These are phyloP conservation scores for Pseudoturritis turrita DNA, from an alignment of 345 rosid genomes.

Conservation along the genomic window DNA sequence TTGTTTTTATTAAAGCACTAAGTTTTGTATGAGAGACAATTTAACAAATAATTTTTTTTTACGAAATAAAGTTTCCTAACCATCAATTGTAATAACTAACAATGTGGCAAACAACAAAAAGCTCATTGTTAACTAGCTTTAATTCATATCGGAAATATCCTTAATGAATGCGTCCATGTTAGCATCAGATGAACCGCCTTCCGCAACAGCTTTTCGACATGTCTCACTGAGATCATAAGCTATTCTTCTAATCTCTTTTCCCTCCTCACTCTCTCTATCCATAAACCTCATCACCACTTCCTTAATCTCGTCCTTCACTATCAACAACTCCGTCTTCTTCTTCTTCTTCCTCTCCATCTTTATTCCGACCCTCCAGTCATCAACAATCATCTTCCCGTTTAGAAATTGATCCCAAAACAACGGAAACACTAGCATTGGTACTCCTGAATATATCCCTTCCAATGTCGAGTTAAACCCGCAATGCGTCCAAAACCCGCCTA, in stretches of 20 bases:
- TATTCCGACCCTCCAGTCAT: conserved; percentile 51
- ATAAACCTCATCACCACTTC: conserved; percentile 14
- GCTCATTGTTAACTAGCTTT: too few relatives aligned
- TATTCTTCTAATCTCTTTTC: conserved; percentile 8
- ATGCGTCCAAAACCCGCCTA: conserved; percentile 69
- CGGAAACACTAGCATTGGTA: conserved; percentile 50
- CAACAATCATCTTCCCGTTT: conserved; percentile 44
- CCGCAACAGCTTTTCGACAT: not conserved
- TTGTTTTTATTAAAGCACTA: too few relatives aligned
- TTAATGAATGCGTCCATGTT: conserved; percentile 39
- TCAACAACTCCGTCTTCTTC: conserved; percentile 6
- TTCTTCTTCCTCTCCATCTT: conserved; percentile 11
- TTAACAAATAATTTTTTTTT: too few relatives aligned
- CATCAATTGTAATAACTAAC: too few relatives aligned
- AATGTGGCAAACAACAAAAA: too few relatives aligned
- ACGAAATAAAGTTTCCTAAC: too few relatives aligned
- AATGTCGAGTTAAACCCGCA: conserved; percentile 62
- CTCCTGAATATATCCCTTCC: conserved; percentile 47
- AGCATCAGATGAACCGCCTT: conserved; percentile 32
- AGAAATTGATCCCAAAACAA: conserved; percentile 45
- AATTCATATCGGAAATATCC: conserved; percentile 4
- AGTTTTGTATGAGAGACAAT: too few relatives aligned
- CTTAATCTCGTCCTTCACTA: conserved; percentile 33
- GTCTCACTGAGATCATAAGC: conserved; percentile 7
- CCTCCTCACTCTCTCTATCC: conserved; percentile 17